phyloP scores from a whole-genome alignment of 2,329 filamentous ascomycete species.

The Zopfia rhizophila region DNA sequence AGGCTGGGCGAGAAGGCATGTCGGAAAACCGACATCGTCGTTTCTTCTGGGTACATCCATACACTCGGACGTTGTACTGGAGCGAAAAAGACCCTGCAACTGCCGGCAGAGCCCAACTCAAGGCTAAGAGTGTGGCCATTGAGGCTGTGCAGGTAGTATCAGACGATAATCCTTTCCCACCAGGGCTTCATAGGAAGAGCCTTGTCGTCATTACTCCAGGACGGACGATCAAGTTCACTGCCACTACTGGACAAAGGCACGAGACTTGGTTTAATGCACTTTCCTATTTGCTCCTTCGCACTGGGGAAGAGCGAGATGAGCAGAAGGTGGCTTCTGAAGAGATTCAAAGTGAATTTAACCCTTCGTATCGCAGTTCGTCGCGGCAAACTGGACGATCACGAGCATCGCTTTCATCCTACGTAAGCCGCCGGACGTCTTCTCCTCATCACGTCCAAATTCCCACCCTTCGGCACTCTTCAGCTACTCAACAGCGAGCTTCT shows the following conservation, averaged over 20 bases:
- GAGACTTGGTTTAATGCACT: conserved; percentile 99
- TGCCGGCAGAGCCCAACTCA: conserved; percentile 79
- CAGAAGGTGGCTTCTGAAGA: conserved; percentile 68
- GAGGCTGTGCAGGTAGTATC: conserved; percentile 91
- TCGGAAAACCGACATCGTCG: conserved; percentile 90
- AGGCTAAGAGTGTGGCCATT: conserved; percentile 90
- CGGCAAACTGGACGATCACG: conserved; percentile 62
- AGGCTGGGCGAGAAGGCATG: conserved; percentile 86
- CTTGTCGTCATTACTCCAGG: conserved; percentile 90
- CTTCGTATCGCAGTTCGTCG: conserved; percentile 63
- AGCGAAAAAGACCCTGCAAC: conserved; percentile 86
- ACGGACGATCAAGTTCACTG: conserved; percentile 91
- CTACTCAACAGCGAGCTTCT: conserved; percentile 38
- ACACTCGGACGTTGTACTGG: conserved; percentile 97
- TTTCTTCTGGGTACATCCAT: conserved; percentile 99
- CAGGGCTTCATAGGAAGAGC: conserved; percentile 93
- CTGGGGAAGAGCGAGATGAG: conserved; percentile 64
- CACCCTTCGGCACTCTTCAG: conserved; percentile 58
- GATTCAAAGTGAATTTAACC: conserved; percentile 80
- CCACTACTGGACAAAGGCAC: conserved; percentile 90
- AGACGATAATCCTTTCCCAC: conserved; percentile 95
- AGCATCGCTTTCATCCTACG: conserved; percentile 80
- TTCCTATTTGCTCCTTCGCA: conserved; percentile 86
- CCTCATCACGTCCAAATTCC: conserved; percentile 52
- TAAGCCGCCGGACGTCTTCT: conserved; percentile 65